Evolutionary conservation across 2,329 filamentous ascomycete species (phyloP), one percentile per base, ranked within the genome.

Genomic region (Blastomyces emzantsi): DNA sequence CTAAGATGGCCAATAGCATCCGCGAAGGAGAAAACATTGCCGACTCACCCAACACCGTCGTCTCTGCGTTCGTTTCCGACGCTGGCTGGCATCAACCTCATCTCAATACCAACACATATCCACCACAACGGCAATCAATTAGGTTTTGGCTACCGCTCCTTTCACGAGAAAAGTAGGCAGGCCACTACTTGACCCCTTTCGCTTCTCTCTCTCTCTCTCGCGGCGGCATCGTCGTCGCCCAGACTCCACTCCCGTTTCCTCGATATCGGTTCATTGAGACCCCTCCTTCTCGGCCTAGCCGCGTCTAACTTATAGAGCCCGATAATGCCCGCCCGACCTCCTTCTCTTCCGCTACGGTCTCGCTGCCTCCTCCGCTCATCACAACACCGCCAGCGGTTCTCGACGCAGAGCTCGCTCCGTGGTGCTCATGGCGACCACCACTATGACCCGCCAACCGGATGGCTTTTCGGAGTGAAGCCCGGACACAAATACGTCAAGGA

Each of bases 401-500:
- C 76, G 28, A 78, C 76, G 60, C 73, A 72, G 63, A 76, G 72
- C 69, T 71, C 66, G 62, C 71, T 77, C 63, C 71, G 74, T 63
- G 74, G 76, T 65, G 78, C 78, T 69, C 86, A 89, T 79, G 89
- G 86, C 72, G 83, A 86, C 70, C 89, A 86, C 70, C 89, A 92
- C 76, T 99, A 92, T 79, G 94, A 99, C 70, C 87, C 92, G 58
- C 93, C 94, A 2, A 84, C 82, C 63, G 94, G 94, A 72, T 97
- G 92, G 90, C 86, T 99, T 72, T 97, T 90, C 77, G 92, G 92
- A 69, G 85, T 97, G 71, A 92, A 92, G 82, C 94, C 94, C 45
- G 92, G 92, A 67, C 90, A 97, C 85, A 96, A 97, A 83, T 87
- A 90, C 75, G 86, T 95, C 84, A 90, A 91, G 77, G 94, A 99